Evolutionary conservation across 345 rosid genomes (phyloP).

Genomic region (Eucalyptus curtisii): DNA sequence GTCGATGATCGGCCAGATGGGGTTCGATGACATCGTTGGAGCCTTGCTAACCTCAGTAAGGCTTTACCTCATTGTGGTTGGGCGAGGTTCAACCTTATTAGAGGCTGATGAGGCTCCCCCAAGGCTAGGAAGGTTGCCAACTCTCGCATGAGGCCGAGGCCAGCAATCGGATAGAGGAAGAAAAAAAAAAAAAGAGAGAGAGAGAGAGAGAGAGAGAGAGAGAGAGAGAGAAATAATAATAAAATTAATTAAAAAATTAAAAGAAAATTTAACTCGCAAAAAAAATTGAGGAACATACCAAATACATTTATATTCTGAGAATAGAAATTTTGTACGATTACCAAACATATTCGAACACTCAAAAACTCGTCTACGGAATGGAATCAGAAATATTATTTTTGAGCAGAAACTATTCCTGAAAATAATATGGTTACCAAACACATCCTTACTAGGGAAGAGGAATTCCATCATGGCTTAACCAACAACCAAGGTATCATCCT

Average conservation of each 20-base stretch:
- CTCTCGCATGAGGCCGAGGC: too few relatives aligned
- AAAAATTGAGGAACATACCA: too few relatives aligned
- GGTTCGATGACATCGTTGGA: rapidly evolving
- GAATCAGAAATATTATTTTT: too few relatives aligned
- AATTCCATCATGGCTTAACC: neutral
- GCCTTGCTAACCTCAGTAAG: too few relatives aligned
- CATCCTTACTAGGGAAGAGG: neutral
- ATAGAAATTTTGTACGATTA: too few relatives aligned
- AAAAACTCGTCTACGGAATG: too few relatives aligned
- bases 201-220: rapidly evolving
- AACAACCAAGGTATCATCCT: neutral
- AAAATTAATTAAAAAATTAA: too few relatives aligned
- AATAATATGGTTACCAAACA: too few relatives aligned
- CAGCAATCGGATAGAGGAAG: rapidly evolving
- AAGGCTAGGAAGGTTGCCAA: rapidly evolving
- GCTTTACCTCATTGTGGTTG: rapidly evolving
- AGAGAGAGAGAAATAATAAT: too few relatives aligned
- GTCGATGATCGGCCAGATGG: rapidly evolving
- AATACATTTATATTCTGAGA: rapidly evolving
- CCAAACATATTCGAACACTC: rapidly evolving
- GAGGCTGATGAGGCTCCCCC: rapidly evolving
- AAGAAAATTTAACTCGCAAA: too few relatives aligned
- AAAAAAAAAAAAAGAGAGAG: rapidly evolving
- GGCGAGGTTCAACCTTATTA: rapidly evolving
- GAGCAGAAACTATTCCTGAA: too few relatives aligned